Percentiles rank a stretch among this genome's conserved stretches.
These are phyloP conservation scores for Quercus engelmannii DNA, from an alignment of 306 rosid genomes.

Conservation along the genomic window DNA sequence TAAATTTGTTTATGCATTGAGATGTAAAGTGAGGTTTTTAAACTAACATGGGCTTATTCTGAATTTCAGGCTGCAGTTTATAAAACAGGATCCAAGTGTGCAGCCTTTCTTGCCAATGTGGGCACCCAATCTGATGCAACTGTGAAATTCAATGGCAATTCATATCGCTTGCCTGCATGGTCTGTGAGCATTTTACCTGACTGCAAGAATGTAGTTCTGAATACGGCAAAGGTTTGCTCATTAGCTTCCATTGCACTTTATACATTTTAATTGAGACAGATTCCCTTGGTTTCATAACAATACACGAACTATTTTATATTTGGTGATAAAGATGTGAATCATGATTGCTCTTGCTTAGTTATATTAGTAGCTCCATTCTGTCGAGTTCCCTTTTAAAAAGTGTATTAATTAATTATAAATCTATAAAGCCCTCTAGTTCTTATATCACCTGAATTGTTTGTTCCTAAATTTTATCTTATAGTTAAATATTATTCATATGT, in stretches of 20 bases:
- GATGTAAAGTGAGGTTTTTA: background rate
- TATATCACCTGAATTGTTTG: background rate
- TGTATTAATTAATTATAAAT: background rate
- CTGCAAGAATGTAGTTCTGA: constrained; percentile 84
- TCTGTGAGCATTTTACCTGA: constrained; percentile 98
- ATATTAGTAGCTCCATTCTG: background rate
- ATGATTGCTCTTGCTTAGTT: background rate
- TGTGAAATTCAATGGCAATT: constrained; percentile 66
- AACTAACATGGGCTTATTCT: constrained; percentile 2
- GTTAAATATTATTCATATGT: background rate
- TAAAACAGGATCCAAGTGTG: constrained; percentile 61
- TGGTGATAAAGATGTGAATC: background rate
- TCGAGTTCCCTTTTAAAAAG: background rate
- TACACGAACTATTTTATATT: background rate
- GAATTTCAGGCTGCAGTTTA: constrained; percentile 73
- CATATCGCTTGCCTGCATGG: constrained; percentile 88
- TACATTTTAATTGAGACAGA: background rate
- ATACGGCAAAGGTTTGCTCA: constrained; percentile 88
- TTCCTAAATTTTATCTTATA: background rate
- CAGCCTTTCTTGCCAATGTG: constrained; percentile 82
- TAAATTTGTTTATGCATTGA: constrained; percentile 5
- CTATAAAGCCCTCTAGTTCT: background rate
- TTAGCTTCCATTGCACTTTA: constrained; percentile 1
- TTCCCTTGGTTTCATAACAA: background rate
- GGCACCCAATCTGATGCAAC: constrained; percentile 61